phyloP scores from a whole-genome alignment of 164 flowering plant genomes.

The Brasenia schreberi region DNA sequence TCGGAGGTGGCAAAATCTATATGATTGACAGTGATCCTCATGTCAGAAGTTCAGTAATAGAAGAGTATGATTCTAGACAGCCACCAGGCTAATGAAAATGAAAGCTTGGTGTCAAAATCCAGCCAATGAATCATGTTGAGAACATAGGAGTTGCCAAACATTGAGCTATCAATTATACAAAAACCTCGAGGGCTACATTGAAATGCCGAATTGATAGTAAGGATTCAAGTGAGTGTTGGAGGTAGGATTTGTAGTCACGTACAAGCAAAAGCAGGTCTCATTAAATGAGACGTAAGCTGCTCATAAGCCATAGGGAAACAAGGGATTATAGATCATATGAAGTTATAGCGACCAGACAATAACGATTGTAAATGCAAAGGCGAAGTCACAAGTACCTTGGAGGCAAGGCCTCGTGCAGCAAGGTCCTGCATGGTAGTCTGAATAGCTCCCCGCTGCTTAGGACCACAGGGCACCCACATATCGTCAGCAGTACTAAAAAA shows the following conservation, averaged over 20 bases:
- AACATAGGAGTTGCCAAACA: too few relatives aligned
- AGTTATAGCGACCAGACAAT: too few relatives aligned
- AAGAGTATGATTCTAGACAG: not conserved
- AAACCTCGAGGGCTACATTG: too few relatives aligned
- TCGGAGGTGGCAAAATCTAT: constrained; percentile 93
- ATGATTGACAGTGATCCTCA: constrained; percentile 1
- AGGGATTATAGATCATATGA: too few relatives aligned
- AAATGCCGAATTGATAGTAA: too few relatives aligned
- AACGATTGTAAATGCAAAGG: too few relatives aligned
- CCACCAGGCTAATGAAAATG: not conserved
- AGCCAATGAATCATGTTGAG: not conserved
- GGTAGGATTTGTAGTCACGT: too few relatives aligned
- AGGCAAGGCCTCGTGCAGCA: constrained; percentile 73
- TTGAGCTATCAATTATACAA: too few relatives aligned
- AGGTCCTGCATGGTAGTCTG: constrained; percentile 90
- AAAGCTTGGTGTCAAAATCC: not conserved
- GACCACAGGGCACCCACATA: constrained; percentile 94
- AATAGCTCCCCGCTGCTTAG: constrained; percentile 80
- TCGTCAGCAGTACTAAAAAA: constrained; percentile 47
- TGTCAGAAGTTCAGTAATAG: not conserved
- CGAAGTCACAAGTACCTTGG: constrained; percentile 40
- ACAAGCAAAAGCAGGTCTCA: too few relatives aligned
- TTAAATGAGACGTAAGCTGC: too few relatives aligned
- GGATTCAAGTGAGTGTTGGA: too few relatives aligned
- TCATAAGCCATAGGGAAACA: too few relatives aligned